These are phyloP conservation scores for Elaeagnus macrophylla DNA, from an alignment of 306 rosid genomes.

Conservation along the genomic window DNA sequence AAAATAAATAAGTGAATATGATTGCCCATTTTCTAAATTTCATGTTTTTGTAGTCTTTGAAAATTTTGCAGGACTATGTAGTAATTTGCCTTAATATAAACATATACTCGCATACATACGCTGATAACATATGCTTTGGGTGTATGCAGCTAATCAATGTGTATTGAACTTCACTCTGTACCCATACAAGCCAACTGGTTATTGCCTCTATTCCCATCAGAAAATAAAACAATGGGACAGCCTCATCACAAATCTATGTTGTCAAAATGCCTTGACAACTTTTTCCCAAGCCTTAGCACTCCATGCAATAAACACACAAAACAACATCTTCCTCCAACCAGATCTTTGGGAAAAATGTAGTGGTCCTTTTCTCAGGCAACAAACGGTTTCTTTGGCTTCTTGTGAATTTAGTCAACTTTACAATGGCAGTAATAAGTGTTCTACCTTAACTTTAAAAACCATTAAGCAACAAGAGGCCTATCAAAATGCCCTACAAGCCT, in stretches of 20 bases:
- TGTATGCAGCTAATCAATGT: slow-evolving; percentile 17
- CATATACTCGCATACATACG: too few species aligned
- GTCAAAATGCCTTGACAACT: slow-evolving; percentile 44
- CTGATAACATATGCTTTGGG: too few species aligned
- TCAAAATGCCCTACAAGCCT: slow-evolving; percentile 21
- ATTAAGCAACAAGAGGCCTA: slow-evolving; percentile 9
- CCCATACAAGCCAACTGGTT: slow-evolving; percentile 28
- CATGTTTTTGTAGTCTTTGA: too few species aligned
- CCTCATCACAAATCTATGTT: slow-evolving; percentile 42
- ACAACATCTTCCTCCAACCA: slow-evolving; percentile 22
- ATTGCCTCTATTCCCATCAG: slow-evolving; percentile 27
- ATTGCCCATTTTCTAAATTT: too few species aligned
- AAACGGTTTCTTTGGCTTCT: slow-evolving; percentile 8
- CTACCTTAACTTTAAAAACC: slow-evolving; percentile 10
- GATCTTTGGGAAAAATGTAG: slow-evolving; percentile 30
- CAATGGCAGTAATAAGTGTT: slow-evolving; percentile 21
- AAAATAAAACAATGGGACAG: slow-evolving; percentile 34
- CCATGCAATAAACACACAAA: background rate
- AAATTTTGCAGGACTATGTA: too few species aligned
- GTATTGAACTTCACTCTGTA: slow-evolving; percentile 25
- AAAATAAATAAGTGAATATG: too few species aligned
- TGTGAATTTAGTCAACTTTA: slow-evolving; percentile 37
- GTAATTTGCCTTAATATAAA: too few species aligned
- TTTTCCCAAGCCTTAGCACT: slow-evolving; percentile 40
- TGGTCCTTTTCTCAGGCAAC: slow-evolving; percentile 14